Evolutionary conservation across 495 filamentous ascomycete genomes (phyloP).

Genomic region (Penicillium manginii): DNA sequence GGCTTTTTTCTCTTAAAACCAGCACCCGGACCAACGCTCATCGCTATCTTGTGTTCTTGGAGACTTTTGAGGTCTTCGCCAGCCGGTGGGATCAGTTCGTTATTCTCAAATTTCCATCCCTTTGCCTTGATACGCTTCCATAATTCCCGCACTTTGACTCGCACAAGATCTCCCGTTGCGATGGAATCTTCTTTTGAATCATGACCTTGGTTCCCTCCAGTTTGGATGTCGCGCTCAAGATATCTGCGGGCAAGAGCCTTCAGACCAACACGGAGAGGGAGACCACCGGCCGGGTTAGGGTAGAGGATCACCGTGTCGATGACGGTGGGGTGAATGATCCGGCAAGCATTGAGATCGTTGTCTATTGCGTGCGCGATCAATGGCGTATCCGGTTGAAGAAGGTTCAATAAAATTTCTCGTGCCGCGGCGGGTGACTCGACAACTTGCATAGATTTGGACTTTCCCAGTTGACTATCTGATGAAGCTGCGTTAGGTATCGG

Average conservation of each 20-base stretch:
- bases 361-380: slow-evolving; percentile 93
- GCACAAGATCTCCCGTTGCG: slow-evolving; percentile 83
- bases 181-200: slow-evolving; percentile 88
- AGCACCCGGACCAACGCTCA: slow-evolving; percentile 23
- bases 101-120: slow-evolving; percentile 67
- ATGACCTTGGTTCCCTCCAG: slow-evolving; percentile 70
- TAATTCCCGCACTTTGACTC: slow-evolving; percentile 63
- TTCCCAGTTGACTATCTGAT: background rate
- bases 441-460: slow-evolving; percentile 56
- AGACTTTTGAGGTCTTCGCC: slow-evolving; percentile 15
- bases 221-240: slow-evolving; percentile 78
- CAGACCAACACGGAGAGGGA: slow-evolving; percentile 77
- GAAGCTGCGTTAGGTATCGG: background rate
- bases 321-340: slow-evolving; percentile 81
- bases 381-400: slow-evolving; percentile 73
- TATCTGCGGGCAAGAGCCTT: slow-evolving; percentile 65
- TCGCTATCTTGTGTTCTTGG: slow-evolving; percentile 2
- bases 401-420: slow-evolving; percentile 69
- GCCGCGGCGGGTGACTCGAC: slow-evolving; percentile 72
- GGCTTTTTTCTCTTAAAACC: slow-evolving; percentile 31
- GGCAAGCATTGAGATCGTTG: slow-evolving; percentile 84
- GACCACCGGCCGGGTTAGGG: slow-evolving; percentile 67
- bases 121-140: slow-evolving; percentile 64
- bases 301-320: slow-evolving; percentile 87
- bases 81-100: slow-evolving; percentile 52